Evolutionary conservation across 2,329 filamentous ascomycete genomes (phyloP), one percentile per base, ranked within the genome.

Genomic region (Phialophora expanda): DNA sequence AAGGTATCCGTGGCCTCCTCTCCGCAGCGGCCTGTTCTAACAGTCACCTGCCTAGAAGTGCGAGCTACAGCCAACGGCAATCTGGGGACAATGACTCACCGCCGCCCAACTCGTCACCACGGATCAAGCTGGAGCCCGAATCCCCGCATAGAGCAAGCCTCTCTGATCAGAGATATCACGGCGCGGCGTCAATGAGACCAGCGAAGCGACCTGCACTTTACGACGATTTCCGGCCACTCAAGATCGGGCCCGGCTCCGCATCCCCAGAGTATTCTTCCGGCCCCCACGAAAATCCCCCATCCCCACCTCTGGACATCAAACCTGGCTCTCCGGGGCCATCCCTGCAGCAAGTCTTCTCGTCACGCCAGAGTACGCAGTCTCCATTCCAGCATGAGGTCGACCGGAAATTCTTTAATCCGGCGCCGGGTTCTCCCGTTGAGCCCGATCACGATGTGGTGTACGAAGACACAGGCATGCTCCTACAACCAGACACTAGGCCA

Each of bases 401-500:
- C 34, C 20, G 60, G 20, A 62, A 32, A 20, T 20, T 17, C 11
- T 20, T 24, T 61, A 26, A 53, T n/a, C 46, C 53, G 17, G 41
- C 26, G 53, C 30, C 38, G 6, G 38, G 38, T n/a, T 48, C 44
- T 30, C 48, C 12, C n/a, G 20, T 32, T 14, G 24, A 54, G 41
- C 28, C 56, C 56, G 55, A 55, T 22, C 62, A 67, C 48, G 32
- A 12, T 54, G 28, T 56, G 5, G 20, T 30, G 24, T 60, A 66
- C 11, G 14, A 32, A 14, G 56, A 63, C 4, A 55, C 53, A 26
- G 56, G 55, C 17, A 61, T 71, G 34, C 26, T 70, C 2, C 56
- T 81, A 11, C 85, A 92, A 70, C 87, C 85, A 0, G 84, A 89
- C 58, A 91, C 88, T 0, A 79, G 88, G 0, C 85, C 87, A 0